Evolutionary conservation across 495 filamentous ascomycete species (phyloP).

Genomic region (Penicillium alfredii): DNA sequence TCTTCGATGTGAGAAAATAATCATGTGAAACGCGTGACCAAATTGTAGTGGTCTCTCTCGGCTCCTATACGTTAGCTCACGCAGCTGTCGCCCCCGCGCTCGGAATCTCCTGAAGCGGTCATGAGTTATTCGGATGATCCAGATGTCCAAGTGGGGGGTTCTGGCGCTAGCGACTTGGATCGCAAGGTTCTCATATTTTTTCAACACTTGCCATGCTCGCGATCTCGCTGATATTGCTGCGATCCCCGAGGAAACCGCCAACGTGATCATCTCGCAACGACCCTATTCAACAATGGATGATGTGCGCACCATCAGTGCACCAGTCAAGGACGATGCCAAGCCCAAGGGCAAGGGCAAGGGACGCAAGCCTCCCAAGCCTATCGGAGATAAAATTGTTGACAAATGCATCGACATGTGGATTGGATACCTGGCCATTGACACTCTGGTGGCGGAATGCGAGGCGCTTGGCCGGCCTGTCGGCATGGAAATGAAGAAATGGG

Average conservation of each 20-base stretch:
- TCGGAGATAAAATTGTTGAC: slow-evolving; percentile 69
- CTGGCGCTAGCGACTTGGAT: slow-evolving; percentile 42
- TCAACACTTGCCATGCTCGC: slow-evolving; percentile 70
- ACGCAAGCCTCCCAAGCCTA: slow-evolving; percentile 45
- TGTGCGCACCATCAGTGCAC: slow-evolving; percentile 55
- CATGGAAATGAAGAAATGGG: slow-evolving; percentile 68
- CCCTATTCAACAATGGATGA: slow-evolving; percentile 61
- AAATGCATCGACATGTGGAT: slow-evolving; percentile 65
- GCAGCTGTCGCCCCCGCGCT: slow-evolving; percentile 43
- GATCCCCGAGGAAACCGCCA: slow-evolving; percentile 59
- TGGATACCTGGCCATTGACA: slow-evolving; percentile 73
- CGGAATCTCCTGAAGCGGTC: slow-evolving; percentile 34
- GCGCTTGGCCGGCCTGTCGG: slow-evolving; percentile 61
- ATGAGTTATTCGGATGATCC: slow-evolving; percentile 49
- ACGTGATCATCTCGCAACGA: slow-evolving; percentile 57
- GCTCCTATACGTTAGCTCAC: too few species aligned
- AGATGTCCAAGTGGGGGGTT: slow-evolving; percentile 44
- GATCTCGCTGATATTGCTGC: slow-evolving; percentile 74
- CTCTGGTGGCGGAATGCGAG: slow-evolving; percentile 67
- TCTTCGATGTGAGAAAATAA: too few species aligned
- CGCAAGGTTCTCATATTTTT: slow-evolving; percentile 68
- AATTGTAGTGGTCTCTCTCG: too few species aligned
- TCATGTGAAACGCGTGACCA: too few species aligned
- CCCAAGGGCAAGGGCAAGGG: slow-evolving; percentile 41
- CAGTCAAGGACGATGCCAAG: slow-evolving; percentile 36